These are phyloP conservation scores for Penicillium pulvis DNA, from an alignment of 495 filamentous ascomycete genomes.

Conservation along the genomic window DNA sequence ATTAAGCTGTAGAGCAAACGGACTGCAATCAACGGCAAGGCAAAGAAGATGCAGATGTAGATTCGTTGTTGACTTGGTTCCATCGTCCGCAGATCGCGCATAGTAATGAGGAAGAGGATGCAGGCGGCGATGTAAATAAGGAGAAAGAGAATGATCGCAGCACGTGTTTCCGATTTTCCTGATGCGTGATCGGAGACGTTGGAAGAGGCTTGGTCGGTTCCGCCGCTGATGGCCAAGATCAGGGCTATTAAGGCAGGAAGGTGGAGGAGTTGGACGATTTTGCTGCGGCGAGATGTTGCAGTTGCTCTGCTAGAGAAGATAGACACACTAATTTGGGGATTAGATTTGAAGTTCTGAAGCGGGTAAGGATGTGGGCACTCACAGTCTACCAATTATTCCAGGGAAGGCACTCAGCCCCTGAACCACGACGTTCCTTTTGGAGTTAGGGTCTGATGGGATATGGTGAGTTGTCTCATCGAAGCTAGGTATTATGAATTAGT, in stretches of 20 bases:
- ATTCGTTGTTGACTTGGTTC: constrained; percentile 15
- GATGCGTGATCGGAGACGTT: constrained; percentile 14
- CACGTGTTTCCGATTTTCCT: constrained; percentile 13
- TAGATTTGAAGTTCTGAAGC: not conserved
- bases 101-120: constrained; percentile 13
- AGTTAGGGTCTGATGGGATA: constrained; percentile 10
- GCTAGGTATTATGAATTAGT: not conserved
- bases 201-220: constrained; percentile 12
- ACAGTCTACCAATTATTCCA: constrained; percentile 5
- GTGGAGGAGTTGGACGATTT: constrained; percentile 19
- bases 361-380: not conserved
- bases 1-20: constrained; percentile 20
- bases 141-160: constrained; percentile 19
- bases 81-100: constrained; percentile 12
- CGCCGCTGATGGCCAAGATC: constrained; percentile 20
- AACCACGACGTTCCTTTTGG: not conserved
- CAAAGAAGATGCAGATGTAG: constrained; percentile 12
- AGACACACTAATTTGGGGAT: not conserved
- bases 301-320: constrained; percentile 20
- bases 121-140: constrained; percentile 9
- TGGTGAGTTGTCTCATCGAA: constrained; percentile 11
- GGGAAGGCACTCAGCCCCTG: not conserved
- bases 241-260: constrained; percentile 20
- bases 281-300: constrained; percentile 16
- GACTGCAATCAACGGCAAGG: constrained; percentile 16